Evolutionary conservation across 2,329 filamentous ascomycete species (phyloP), one percentile per base, ranked within the genome.

Genomic region (Xylariaceae sp.): DNA sequence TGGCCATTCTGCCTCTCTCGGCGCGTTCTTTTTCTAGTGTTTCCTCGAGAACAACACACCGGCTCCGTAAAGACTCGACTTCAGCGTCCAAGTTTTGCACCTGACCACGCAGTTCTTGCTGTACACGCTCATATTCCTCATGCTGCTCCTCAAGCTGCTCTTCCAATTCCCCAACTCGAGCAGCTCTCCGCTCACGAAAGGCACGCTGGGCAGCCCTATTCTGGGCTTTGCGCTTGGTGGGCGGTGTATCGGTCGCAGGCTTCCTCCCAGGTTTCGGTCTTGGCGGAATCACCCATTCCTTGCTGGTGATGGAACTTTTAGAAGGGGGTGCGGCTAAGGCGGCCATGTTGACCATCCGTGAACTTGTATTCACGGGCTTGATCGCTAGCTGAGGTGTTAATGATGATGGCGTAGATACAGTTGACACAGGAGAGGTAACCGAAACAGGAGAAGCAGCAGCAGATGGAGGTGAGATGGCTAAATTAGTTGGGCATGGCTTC

Each of bases 221-320:
- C 75, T 97, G 94, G 1, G 91, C 89, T 77, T 97, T 95, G 61
- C 94, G 85, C 76, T 96, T 96, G 36, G 92, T 96, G 1, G 90
- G 89, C 11, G 92, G 92, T 46, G 92, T 95, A 69, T 97, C 92
- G 29, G 91, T 95, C 40, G 91, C 91, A 3, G 93, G 92, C 79
- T 97, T 97, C 64, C 93, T 86, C 42, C 93, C 93, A 18, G 94
- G 93, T 78, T 92, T 93, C 40, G 90, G 90, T 56, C 90, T 82
- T 23, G 90, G 90, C 20, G 90, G 90, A 37, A 94, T 86, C 20
- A 93, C 81, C 90, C 90, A 94, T 83, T 93, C 88, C 72, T 87
- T 92, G 64, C 83, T 89, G 29, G 89, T 93, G 70, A 92, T 84
- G 46, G 80, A 83, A 46, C 77, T 71, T 67, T 79, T 80, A 43